phyloP scores from a whole-genome alignment of 2,329 filamentous ascomycete species.

The Monosporascus sp. region DNA sequence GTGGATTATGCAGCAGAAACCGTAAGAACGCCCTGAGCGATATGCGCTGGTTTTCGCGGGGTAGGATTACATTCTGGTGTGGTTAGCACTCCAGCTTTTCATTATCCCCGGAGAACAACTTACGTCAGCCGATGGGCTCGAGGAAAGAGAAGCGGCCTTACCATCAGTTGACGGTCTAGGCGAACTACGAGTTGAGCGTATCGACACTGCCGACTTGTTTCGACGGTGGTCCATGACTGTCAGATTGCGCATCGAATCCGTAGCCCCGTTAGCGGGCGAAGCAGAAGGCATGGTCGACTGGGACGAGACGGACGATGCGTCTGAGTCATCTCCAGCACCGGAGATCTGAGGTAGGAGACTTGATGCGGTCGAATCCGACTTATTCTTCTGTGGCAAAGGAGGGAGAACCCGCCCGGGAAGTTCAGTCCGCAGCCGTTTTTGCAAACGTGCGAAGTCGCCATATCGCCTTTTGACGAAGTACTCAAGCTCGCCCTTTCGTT shows the following conservation, averaged over 20 bases:
- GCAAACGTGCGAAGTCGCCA: conserved; percentile 76
- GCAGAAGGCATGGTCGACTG: conserved; percentile 55
- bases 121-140: conserved; percentile 26
- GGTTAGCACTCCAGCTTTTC: conserved; percentile 26
- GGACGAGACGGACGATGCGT: conserved; percentile 76
- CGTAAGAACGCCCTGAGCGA: conserved; percentile 89
- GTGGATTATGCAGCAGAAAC: conserved; percentile 75
- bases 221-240: conserved; percentile 38
- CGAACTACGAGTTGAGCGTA: conserved; percentile 28
- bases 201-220: conserved; percentile 31
- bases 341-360: conserved; percentile 47
- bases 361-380: conserved; percentile 64
- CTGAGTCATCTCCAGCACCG: conserved; percentile 60
- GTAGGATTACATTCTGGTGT: conserved; percentile 54
- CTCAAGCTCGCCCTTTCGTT: conserved; percentile 69
- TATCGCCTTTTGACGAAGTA: conserved; percentile 80
- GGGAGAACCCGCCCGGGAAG: conserved; percentile 87
- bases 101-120: conserved; percentile 1
- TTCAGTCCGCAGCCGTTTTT: conserved; percentile 75
- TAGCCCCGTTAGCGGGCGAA: conserved; percentile 21
- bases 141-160: conserved; percentile 24
- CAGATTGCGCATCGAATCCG: conserved; percentile 34
- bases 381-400: conserved; percentile 87
- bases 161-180: conserved; percentile 42
- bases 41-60: conserved; percentile 84